phyloP scores from a whole-genome alignment of 306 rosid genomes.

The Pyrus pyrifolia region DNA sequence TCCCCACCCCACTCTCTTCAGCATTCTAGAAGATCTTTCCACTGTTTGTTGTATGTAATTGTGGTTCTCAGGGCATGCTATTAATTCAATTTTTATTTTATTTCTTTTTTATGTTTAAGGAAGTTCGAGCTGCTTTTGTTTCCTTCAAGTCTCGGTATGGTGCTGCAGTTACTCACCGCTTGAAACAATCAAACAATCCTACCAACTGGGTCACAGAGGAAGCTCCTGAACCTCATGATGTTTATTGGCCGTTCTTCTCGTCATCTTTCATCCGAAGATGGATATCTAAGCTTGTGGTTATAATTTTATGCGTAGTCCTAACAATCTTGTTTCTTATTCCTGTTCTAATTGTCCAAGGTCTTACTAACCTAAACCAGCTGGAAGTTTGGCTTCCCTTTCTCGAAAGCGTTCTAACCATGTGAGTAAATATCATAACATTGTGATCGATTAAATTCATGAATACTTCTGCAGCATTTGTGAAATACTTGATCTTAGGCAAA shows the following conservation, averaged over 20 bases:
- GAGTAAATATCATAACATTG: slow-evolving; percentile 32
- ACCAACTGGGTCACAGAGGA: slow-evolving; percentile 70
- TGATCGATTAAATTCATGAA: neutral
- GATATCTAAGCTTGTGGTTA: slow-evolving; percentile 78
- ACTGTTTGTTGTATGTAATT: neutral
- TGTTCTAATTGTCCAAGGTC: slow-evolving; percentile 69
- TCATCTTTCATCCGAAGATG: slow-evolving; percentile 76
- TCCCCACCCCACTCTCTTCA: neutral
- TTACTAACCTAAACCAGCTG: slow-evolving; percentile 73
- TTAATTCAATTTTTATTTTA: neutral
- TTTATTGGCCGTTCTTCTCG: slow-evolving; percentile 94
- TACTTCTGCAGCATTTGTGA: neutral
- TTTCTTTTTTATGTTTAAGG: slow-evolving; percentile 42
- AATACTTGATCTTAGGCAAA: neutral
- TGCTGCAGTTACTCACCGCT: slow-evolving; percentile 71
- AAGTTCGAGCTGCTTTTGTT: slow-evolving; percentile 87
- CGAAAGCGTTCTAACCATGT: slow-evolving; percentile 66
- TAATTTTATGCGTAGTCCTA: slow-evolving; percentile 46
- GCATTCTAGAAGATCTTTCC: neutral
- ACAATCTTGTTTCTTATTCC: slow-evolving; percentile 74
- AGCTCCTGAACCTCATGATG: slow-evolving; percentile 91
- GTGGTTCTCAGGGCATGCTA: slow-evolving; percentile 11
- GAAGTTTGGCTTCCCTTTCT: slow-evolving; percentile 82
- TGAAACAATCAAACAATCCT: slow-evolving; percentile 79
- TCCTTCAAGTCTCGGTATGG: slow-evolving; percentile 68